Evolutionary conservation across 2,329 filamentous ascomycete genomes (phyloP), one percentile per base, ranked within the genome.

Genomic region (Penicillium hordei): DNA sequence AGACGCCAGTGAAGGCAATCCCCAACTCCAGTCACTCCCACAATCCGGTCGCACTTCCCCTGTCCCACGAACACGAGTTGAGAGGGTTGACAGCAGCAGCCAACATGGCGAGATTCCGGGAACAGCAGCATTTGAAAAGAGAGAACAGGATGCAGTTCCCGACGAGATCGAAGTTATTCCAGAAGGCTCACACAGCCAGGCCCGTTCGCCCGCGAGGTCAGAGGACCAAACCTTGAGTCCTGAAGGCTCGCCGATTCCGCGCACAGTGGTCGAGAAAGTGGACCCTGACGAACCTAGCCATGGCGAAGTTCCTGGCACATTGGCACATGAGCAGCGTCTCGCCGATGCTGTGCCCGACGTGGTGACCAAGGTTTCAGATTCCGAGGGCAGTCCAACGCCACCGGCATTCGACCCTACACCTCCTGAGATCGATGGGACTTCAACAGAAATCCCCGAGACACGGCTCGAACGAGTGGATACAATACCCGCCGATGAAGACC

Each of bases 51-150:
- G 75, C 62, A 73, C 74, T 46, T 85, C 83, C 10, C 81, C 83
- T 52, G 80, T 86, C 55, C 85, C 85, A 27, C 79, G 80, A 51
- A 87, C 84, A n/a, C 78, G 85, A 61, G 83, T 87, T 27, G 85
- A 88, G 72, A 81, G 82, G 66, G 82, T 87, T 42, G 86, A 88
- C 69, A 79, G 84, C 65, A 71, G 75, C 58, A 81, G 83, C 15
- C 78, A 79, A 60, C 79, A 87, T 66, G 86, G 85, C 67, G 84
- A 87, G 68, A 78, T 86, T 4, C 86, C 85, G 4, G 84, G 84
- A 10, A 87, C 85, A 29, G 71, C 77, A 19, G 84, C 84, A 55
- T 87, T 86, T 70, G 78, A 82, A n/a, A 79, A 81, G 66, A 77
- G 84, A 60, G 76, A 70, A 23, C 78, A 81, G 63, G 85, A 87